Conservation (phyloP, 2,329 filamentous ascomycete species). For the Cladosporium oxysporum region DNA sequence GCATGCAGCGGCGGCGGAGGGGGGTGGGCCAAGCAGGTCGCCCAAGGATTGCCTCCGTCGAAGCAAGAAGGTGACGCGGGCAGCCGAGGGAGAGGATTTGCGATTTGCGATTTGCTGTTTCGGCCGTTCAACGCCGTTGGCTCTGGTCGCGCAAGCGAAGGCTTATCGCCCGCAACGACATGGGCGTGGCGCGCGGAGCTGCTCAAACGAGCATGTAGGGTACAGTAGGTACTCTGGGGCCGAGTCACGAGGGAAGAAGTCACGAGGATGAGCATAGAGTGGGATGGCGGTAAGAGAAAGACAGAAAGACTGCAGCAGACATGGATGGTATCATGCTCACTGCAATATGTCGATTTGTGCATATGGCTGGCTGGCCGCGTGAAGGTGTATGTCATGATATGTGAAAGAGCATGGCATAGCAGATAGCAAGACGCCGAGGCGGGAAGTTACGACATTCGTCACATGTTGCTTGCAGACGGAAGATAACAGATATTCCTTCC, state of each 20-base stretch:
- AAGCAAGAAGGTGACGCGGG: neutral
- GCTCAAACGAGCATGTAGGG: constrained; percentile 8
- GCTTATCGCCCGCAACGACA: constrained; percentile 1
- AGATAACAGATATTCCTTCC: neutral
- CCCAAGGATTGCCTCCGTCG: neutral
- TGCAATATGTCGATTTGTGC: neutral
- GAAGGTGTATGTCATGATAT: neutral
- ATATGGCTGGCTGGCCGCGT: neutral
- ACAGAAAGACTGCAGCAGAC: neutral
- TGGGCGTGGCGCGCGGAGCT: constrained; percentile 16
- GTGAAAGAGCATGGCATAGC: neutral
- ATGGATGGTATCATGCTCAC: neutral
- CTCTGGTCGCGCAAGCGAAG: constrained; percentile 13
- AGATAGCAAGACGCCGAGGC: neutral
- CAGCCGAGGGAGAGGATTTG: neutral
- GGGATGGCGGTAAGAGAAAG: constrained; percentile 4
- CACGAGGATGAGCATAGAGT: neutral
- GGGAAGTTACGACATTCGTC: neutral
- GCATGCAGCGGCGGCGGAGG: neutral
- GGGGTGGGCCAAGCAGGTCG: neutral
- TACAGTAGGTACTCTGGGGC: neutral
- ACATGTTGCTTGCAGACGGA: neutral
- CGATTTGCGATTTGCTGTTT: neutral
- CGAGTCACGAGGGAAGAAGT: neutral
- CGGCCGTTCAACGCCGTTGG: neutral